Percentiles rank a stretch among this genome's conserved stretches.
These are phyloP conservation scores for Aaosphaeria pasadenensis DNA, from an alignment of 2,329 filamentous ascomycete species.

Conservation along the genomic window DNA sequence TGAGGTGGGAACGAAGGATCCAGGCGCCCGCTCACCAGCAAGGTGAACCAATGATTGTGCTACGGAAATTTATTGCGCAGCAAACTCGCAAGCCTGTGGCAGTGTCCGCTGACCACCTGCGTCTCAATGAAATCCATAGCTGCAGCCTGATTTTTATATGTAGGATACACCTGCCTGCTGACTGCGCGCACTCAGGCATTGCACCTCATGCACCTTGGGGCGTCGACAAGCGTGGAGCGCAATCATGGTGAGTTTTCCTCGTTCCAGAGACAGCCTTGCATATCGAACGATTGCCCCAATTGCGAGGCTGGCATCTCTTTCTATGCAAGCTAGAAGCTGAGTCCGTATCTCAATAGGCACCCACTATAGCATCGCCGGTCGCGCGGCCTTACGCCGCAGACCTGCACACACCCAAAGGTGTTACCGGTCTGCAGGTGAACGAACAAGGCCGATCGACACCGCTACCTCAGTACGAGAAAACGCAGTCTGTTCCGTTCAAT, in stretches of 20 bases:
- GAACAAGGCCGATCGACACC: slow-evolving; percentile 21
- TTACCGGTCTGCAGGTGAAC: slow-evolving; percentile 8
- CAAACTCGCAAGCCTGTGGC: too few relatives aligned
- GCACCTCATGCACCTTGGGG: neutral
- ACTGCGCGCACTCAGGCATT: slow-evolving; percentile 7
- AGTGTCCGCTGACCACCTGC: too few relatives aligned
- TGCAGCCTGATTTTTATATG: too few relatives aligned
- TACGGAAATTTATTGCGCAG: too few relatives aligned
- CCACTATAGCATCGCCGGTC: slow-evolving; percentile 18
- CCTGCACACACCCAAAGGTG: slow-evolving; percentile 8
- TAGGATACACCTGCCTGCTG: too few relatives aligned
- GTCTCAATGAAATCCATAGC: too few relatives aligned
- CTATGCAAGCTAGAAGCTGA: too few relatives aligned
- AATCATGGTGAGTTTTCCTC: slow-evolving; percentile 16
- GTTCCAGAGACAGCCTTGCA: too few relatives aligned
- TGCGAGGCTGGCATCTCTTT: slow-evolving; percentile 5
- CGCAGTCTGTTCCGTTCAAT: slow-evolving; percentile 22
- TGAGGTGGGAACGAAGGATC: too few relatives aligned
- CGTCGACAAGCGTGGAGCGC: neutral
- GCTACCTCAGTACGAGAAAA: slow-evolving; percentile 26
- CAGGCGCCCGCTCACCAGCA: too few relatives aligned
- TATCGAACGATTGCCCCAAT: neutral
- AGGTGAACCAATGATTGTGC: too few relatives aligned
- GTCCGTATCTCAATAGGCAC: slow-evolving; percentile 10
- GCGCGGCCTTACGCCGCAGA: slow-evolving; percentile 10